Evolutionary conservation across 1,284 basidiomycete genomes (phyloP).

Genomic region (Cutaneotrichosporon dermatis): DNA sequence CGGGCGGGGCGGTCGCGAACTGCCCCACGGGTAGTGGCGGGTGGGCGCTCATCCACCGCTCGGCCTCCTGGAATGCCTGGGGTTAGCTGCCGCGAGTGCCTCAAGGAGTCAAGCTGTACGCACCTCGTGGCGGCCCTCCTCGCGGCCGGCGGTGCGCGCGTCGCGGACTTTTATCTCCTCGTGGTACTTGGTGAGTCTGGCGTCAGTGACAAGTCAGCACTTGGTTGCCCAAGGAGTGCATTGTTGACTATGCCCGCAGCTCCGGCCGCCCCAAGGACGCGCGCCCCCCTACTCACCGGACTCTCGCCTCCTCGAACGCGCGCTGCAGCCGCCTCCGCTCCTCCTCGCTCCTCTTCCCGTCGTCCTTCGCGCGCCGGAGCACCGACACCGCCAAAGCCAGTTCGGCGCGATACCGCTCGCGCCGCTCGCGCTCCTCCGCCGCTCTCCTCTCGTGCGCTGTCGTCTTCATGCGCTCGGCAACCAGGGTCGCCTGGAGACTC

Average conservation of each 20-base stretch:
- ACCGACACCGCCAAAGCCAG: conserved; percentile 39
- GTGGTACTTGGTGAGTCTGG: conserved; percentile 38
- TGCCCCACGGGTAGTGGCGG: neutral
- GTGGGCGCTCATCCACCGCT: conserved; percentile 26
- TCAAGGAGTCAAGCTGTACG: neutral
- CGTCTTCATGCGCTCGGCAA: conserved; percentile 39
- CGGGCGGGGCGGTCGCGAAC: neutral
- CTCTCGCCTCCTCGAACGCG: conserved; percentile 40
- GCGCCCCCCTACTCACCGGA: conserved; percentile 27
- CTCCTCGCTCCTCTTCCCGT: conserved; percentile 41
- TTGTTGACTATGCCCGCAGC: no score
- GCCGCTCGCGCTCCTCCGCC: neutral
- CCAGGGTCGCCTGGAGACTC: conserved; percentile 40
- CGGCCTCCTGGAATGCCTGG: conserved; percentile 45
- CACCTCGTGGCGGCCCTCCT: conserved; percentile 43
- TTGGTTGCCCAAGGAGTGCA: neutral
- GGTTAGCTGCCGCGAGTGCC: conserved; percentile 1
- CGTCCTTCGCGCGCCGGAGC: conserved; percentile 38
- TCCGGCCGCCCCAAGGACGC: no score
- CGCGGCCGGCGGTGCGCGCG: conserved; percentile 37
- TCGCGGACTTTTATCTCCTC: conserved; percentile 42
- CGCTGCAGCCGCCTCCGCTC: conserved; percentile 34
- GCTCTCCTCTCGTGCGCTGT: conserved; percentile 21
- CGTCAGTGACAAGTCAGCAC: conserved; percentile 4
- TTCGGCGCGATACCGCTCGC: conserved; percentile 33